Evolutionary conservation across 345 rosid species (phyloP), one percentile per base, ranked within the genome.

Genomic region (Pistacia atlantica): DNA sequence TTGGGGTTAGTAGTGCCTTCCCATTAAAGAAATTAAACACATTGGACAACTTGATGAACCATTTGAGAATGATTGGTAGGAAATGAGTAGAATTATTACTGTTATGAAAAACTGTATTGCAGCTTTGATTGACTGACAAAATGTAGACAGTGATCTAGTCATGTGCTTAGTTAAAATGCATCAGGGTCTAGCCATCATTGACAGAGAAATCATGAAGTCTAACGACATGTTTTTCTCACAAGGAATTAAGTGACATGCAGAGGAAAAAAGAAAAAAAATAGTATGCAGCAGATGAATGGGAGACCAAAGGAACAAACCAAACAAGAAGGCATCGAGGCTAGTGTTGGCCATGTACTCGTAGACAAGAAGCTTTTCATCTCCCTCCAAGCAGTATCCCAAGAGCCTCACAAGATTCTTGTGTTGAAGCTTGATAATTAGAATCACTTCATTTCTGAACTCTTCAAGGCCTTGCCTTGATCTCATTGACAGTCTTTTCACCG

Each of bases 371-470:
- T 84, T 85, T 74, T 89, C 89, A 12, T 83, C 74, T 75, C 71
- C 77, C 68, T 89, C 86, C 65, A 84, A 67, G 83, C 87, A 87
- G 46, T 81, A 87, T 46, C 90, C 90, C 60, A 87, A 63, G 16
- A 89, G 84, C 75, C 87, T 85, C 1, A 87, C 92, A 16, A 89
- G 87, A 77, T 87, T 89, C 65, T 78, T 80, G 60, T 89, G 93
- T 65, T 89, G 93, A 79, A 86, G 89, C 69, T 86, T 89, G 56
- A 75, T 78, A 33, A 89, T 80, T 42, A 89, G 64, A 62, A 45
- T 73, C 61, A 87, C 91, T 83, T 87, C 93, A 66, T 84, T 89
- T 75, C 73, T 81, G 70, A 89, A 89, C 59, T 86, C 91, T 46
- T 85, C 81, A n/a, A 83, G 66, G 49, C 91, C 93, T 76, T 89